Base-by-base conservation (phyloP, 148 eudicot species). In the Camellia sinensis region DNA sequence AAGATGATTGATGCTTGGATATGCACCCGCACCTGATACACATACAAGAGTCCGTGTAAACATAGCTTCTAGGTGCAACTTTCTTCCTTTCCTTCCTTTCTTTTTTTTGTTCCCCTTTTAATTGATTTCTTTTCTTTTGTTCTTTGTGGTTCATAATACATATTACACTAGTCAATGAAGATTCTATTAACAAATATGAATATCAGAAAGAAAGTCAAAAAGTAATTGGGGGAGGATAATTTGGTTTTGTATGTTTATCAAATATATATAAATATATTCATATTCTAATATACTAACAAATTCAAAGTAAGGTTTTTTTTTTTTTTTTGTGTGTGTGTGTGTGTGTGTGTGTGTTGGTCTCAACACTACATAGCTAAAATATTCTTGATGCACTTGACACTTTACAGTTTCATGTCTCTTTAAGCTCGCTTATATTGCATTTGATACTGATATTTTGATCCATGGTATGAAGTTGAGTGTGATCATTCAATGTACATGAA, bases 341-440 rank as follows among this genome's bases (percentile, higher is more conserved):
- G n/a, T n/a, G n/a, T n/a, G n/a, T n/a, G 37, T 29, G 37, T 29
- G 37, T 29, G 37, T 29, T 29, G 1, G 37, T 29, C 37, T 29
- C 37, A 29, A 29, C 53, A 6, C 4, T 6, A 75, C 37, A 61
- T 62, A 9, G 18, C 14, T 71, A 22, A n/a, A 44, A 18, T 43
- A 41, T 11, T 61, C 19, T 61, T 19, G 56, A 44, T 48, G 29
- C 54, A 69, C 41, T 6, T 62, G 18, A 43, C 46, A 69, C 41
- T 6, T 45, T 9, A 43, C 46, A 69, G 22, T 44, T 67, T 57
- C 66, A 41, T 43, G 18, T 75, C 40, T 2, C 53, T 19, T 43
- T 59, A 60, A 75, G 52, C 9, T 75, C 67, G 46, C 66, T 4
- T 52, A 60, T 75, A 43, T 59, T 43, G 62, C 61, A 72, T 52